Conservation (phyloP, 2,329 filamentous ascomycete species). For the Neospermospora avenae region DNA sequence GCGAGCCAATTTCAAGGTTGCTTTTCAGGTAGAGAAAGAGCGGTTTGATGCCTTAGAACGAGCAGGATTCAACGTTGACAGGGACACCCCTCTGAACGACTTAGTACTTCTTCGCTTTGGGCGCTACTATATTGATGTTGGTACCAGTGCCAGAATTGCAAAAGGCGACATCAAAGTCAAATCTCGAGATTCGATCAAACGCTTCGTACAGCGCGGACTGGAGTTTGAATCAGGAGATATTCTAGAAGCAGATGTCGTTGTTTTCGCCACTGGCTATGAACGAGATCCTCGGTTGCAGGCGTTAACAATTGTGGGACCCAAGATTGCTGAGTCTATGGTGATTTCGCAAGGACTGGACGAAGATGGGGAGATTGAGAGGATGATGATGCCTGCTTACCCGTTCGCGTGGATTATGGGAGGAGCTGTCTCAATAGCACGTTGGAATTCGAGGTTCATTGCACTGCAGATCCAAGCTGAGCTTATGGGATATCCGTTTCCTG, state of each 20-base stretch:
- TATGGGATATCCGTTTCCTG: constrained; percentile 10
- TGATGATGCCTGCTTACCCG: constrained; percentile 16
- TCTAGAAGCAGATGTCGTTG: constrained; percentile 49
- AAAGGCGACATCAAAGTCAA: constrained; percentile 52
- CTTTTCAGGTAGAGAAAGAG: background rate
- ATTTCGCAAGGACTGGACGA: constrained; percentile 46
- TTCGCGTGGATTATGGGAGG: background rate
- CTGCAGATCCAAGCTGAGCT: constrained; percentile 16
- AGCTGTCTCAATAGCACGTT: background rate
- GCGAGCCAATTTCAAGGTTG: background rate
- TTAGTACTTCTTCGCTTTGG: constrained; percentile 56
- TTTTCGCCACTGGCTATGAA: constrained; percentile 46
- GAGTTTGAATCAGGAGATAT: constrained; percentile 43
- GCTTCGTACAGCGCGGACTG: constrained; percentile 38
- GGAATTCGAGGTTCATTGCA: constrained; percentile 15
- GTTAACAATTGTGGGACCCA: constrained; percentile 46
- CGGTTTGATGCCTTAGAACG: constrained; percentile 11
- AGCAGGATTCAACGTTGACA: constrained; percentile 55
- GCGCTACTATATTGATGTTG: constrained; percentile 56
- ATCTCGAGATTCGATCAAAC: constrained; percentile 42
- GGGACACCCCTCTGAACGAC: constrained; percentile 51
- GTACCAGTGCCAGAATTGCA: constrained; percentile 45
- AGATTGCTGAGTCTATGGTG: constrained; percentile 44
- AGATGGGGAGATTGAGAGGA: constrained; percentile 45
- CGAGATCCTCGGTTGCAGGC: constrained; percentile 48